Evolutionary conservation across 1,284 basidiomycete genomes (phyloP).

Genomic region (Ustilago vetiveriae): DNA sequence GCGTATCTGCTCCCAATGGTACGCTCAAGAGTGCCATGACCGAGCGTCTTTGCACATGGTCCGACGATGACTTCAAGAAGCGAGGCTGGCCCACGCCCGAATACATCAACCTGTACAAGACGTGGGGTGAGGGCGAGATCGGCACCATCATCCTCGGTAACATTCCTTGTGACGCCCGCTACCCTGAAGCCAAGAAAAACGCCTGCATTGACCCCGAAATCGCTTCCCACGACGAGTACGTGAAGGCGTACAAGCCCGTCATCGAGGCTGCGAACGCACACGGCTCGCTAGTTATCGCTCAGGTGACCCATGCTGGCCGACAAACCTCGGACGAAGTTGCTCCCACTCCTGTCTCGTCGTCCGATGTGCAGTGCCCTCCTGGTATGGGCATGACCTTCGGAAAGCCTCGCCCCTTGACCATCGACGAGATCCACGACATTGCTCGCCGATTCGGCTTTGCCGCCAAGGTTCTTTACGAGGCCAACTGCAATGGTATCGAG

Average conservation of each 20-base stretch:
- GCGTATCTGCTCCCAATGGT: conserved; percentile 48
- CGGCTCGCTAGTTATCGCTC: conserved; percentile 69
- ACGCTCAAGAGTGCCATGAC: conserved; percentile 62
- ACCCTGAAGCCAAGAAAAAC: conserved; percentile 51
- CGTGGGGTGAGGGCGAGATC: conserved; percentile 58
- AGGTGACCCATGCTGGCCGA: conserved; percentile 69
- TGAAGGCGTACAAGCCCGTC: conserved; percentile 53
- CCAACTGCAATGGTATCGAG: conserved; percentile 89
- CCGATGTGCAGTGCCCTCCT: conserved; percentile 57
- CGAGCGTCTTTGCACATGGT: conserved; percentile 59
- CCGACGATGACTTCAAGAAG: conserved; percentile 53
- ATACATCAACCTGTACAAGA: conserved; percentile 59
- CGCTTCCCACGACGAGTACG: conserved; percentile 46
- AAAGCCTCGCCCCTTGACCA: conserved; percentile 71
- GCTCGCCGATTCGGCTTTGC: conserved; percentile 77
- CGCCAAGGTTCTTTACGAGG: conserved; percentile 74
- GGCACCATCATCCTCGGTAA: conserved; percentile 60
- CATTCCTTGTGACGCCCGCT: conserved; percentile 49
- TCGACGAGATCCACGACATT: conserved; percentile 74
- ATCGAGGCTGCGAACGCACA: conserved; percentile 68
- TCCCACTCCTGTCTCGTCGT: conserved; percentile 51
- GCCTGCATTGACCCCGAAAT: conserved; percentile 54
- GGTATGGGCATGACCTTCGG: conserved; percentile 60
- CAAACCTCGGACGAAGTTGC: conserved; percentile 59
- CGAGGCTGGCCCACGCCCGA: conserved; percentile 56